A percentile compares a stretch with the other conserved stretches of the same genome.
Evolutionary conservation across 2,329 filamentous ascomycete genomes (phyloP).

Genomic region (Alternaria arborescens): DNA sequence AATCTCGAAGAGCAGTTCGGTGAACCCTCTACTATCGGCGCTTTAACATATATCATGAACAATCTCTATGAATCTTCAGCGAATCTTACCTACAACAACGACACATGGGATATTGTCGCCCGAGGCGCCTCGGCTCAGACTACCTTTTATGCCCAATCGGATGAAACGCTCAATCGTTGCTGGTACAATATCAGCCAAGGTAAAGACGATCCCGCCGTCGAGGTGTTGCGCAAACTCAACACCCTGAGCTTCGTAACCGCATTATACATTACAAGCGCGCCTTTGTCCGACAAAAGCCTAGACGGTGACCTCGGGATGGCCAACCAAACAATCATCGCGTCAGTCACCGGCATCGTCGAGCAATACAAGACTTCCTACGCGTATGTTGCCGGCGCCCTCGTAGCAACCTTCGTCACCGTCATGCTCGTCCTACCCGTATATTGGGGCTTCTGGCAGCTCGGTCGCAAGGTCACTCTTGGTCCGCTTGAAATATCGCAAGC

Average conservation of each 20-base stretch:
- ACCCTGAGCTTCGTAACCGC: constrained; percentile 29
- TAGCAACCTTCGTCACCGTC: constrained; percentile 42
- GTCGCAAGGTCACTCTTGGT: constrained; percentile 45
- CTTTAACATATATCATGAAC: constrained; percentile 30
- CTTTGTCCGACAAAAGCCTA: constrained; percentile 3
- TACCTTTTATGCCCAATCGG: constrained; percentile 27
- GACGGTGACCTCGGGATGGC: constrained; percentile 14
- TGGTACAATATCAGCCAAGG: constrained; percentile 26
- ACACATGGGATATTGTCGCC: constrained; percentile 26
- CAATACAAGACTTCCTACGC: constrained; percentile 25
- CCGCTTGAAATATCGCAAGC: constrained; percentile 50
- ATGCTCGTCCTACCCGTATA: constrained; percentile 45
- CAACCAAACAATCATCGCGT: constrained; percentile 17
- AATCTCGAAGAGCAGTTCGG: constrained; percentile 24
- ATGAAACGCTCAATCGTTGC: constrained; percentile 20
- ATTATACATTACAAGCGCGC: constrained; percentile 27
- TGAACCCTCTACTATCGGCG: constrained; percentile 29
- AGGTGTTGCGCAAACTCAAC: constrained; percentile 35
- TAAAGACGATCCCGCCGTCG: constrained; percentile 32
- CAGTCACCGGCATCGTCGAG: constrained; percentile 35
- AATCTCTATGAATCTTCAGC: constrained; percentile 31
- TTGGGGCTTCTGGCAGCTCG: constrained; percentile 50
- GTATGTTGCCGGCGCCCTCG: constrained; percentile 44
- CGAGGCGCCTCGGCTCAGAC: constrained; percentile 27
- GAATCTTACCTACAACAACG: constrained; percentile 14